phyloP scores from a whole-genome alignment of 2,329 filamentous ascomycete genomes.

The Fusarium cicatricum region DNA sequence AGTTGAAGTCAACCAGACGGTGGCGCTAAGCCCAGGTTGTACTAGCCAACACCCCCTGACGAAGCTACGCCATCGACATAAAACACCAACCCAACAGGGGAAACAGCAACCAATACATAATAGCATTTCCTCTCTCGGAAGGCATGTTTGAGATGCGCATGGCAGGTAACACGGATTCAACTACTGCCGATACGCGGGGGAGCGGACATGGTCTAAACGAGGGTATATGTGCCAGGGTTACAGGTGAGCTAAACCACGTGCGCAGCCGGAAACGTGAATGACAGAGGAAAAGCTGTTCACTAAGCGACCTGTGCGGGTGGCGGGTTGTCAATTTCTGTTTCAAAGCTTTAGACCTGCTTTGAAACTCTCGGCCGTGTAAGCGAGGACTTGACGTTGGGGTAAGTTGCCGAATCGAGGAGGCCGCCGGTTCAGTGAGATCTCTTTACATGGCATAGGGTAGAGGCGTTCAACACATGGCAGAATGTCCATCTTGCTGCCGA shows the following conservation, averaged over 20 bases:
- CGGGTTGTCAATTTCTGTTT: slow-evolving; percentile 29
- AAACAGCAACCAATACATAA: slow-evolving; percentile 7
- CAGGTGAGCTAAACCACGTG: slow-evolving; percentile 12
- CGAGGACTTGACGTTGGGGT: slow-evolving; percentile 8
- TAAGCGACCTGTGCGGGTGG: slow-evolving; percentile 10
- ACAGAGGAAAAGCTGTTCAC: neutral
- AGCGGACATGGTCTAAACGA: slow-evolving; percentile 9
- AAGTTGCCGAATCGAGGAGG: slow-evolving; percentile 10
- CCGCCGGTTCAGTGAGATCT: no score
- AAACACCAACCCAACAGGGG: slow-evolving; percentile 35
- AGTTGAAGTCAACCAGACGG: slow-evolving; percentile 27
- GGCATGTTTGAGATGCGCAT: slow-evolving; percentile 29
- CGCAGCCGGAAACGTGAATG: neutral
- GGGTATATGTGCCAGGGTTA: slow-evolving; percentile 8
- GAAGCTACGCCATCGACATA: slow-evolving; percentile 19
- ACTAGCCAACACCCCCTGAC: slow-evolving; percentile 20
- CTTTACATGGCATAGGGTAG: no score
- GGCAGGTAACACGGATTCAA: slow-evolving; percentile 31
- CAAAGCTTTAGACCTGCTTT: slow-evolving; percentile 17
- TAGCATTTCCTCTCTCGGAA: slow-evolving; percentile 16
- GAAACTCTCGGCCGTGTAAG: slow-evolving; percentile 32
- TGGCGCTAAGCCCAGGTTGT: slow-evolving; percentile 11
- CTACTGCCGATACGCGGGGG: slow-evolving; percentile 24
- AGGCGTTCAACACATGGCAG: no score
- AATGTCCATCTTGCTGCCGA: no score